Evolutionary conservation across 495 filamentous ascomycete genomes (phyloP), one percentile per base, ranked within the genome.

Genomic region (Annulohypoxylon nitens): DNA sequence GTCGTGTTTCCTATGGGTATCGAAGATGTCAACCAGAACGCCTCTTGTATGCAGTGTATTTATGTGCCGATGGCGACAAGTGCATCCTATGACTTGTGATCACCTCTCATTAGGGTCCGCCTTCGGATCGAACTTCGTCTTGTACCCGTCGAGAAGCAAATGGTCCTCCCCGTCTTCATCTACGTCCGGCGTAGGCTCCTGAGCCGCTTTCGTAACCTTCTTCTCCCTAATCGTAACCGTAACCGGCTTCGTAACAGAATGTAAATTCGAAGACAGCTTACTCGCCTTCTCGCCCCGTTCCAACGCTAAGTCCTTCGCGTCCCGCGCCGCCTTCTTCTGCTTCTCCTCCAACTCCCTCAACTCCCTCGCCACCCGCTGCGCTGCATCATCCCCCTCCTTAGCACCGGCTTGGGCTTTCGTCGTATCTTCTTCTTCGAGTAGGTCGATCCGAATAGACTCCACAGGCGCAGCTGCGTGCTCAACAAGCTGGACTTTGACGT

Each of bases 401-500:
- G 26, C 4, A 58, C 69, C 37, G 43, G 12, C 43, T 47, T 20
- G 18, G n/a, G 12, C 43, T 20, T 47, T 12, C 6, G 11, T 23
- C 12, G 12, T 2, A 2, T 45, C 43, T 1, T 37, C 14, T 72
- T 86, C 88, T 41, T 91, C 89, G 16, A 91, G 75, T 20, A 93
- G 75, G 12, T 88, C 81, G 64, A 91, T 82, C 14, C 78, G 77
- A 33, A 79, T 79, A 9, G 80, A 79, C 30, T 83, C 77, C 18
- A 81, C 79, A 23, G 81, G 86, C 92, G 93, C 96, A 7, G 91
- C 91, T 0, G 93, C 92, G 67, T 89, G 88, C 69, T 93, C 90
- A 39, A 83, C 89, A 26, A 99, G 86, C 82, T 99, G 96, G 43
- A 95, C 91, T 72, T 93, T 91, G 67, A 99, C 83, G 80, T 92